phyloP scores from a whole-genome alignment of 495 filamentous ascomycete genomes.

The Aspergillus indologenus region DNA sequence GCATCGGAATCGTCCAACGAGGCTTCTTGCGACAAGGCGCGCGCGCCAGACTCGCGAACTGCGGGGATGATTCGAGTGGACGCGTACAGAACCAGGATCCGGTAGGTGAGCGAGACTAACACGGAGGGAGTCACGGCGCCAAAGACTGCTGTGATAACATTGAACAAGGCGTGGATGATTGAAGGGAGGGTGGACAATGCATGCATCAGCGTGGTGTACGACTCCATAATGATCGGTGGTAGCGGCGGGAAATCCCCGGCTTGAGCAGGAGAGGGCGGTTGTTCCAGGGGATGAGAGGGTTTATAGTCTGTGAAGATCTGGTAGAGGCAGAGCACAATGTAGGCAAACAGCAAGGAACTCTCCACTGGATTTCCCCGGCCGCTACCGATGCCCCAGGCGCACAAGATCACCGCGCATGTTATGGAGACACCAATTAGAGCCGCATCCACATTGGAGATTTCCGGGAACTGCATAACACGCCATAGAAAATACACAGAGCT shows the following conservation, averaged over 20 bases:
- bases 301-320: constrained; percentile 99
- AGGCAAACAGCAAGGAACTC: constrained; percentile 92
- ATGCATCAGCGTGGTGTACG: constrained; percentile 85
- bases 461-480: constrained; percentile 89
- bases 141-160: constrained; percentile 83
- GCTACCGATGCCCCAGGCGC: constrained; percentile 90
- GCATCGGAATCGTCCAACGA: constrained; percentile 81
- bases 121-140: constrained; percentile 93
- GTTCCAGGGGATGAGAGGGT: constrained; percentile 62
- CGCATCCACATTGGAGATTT: constrained; percentile 90
- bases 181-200: constrained; percentile 78
- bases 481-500: constrained; percentile 95
- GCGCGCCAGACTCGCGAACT: constrained; percentile 78
- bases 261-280: constrained; percentile 51
- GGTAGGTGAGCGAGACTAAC: constrained; percentile 88
- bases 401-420: constrained; percentile 86
- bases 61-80: constrained; percentile 95
- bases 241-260: constrained; percentile 86
- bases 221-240: constrained; percentile 97
- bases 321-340: constrained; percentile 94
- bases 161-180: constrained; percentile 78
- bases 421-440: constrained; percentile 88
- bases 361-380: constrained; percentile 95
- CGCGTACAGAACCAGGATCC: constrained; percentile 89
- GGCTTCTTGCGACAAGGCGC: constrained; percentile 77